Evolutionary conservation across 768 basidiomycete genomes (phyloP), one percentile per base, ranked within the genome.

Genomic region (Brasilioporus rufonigricans): DNA sequence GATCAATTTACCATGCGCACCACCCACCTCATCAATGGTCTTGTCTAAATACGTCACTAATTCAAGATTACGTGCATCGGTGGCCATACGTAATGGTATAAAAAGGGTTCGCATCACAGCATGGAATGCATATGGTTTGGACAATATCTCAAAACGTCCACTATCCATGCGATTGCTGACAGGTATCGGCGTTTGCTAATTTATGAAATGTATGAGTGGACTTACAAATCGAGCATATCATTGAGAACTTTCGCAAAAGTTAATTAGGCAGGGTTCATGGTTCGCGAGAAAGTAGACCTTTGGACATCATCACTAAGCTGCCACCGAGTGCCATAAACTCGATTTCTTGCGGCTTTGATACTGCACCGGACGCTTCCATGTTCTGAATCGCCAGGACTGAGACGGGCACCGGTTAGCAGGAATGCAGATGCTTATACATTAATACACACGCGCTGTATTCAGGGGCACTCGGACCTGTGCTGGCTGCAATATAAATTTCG

Each of bases 301-400:
- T 90, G 35, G 85, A 84, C 93, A 94, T 94, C 87, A 91, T 91
- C 53, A 82, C 85, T 47, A 94, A 71, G 63, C 86, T 89, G 2
- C 89, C 89, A 61, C 85, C 84, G 18, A 94, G 77, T 7, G 91
- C 94, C 63, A 84, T 85, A 65, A 94, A 93, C 74, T 97, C 93
- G 53, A 95, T 84, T 57, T 89, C 85, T 64, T 93, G 87, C 35
- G 86, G 83, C 59, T 82, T 84, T 2, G 80, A 78, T 43, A 96
- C 80, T 1, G 82, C 80, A 9, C 87, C 83, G 1, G 84, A 83
- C 1, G 90, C 91, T 57, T 89, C 86, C 81, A 96, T 86, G 65
- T 98, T 96, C 73, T 97, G 94, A 18, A 95, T 88, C 1, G 94
- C 92, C 46, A 96, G 76, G 14, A 94, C 74, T 76, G 48, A 12